These are phyloP conservation scores for Solanum dulcamara DNA, from an alignment of 257 asterid genomes.

Conservation along the genomic window DNA sequence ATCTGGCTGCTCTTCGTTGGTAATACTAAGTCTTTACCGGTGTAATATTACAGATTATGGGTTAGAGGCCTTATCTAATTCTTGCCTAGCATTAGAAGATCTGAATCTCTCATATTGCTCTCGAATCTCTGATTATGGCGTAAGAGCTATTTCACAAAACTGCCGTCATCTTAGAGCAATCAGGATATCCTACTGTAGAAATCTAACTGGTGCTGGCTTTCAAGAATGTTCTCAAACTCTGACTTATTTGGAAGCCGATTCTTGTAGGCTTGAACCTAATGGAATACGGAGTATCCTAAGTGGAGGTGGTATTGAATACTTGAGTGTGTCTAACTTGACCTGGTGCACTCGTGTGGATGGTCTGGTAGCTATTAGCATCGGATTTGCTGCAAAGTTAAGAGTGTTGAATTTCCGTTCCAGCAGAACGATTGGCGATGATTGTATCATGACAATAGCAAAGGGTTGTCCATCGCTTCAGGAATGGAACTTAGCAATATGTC, in stretches of 20 bases:
- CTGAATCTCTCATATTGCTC: conserved; percentile 54
- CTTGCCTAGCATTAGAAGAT: conserved; percentile 30
- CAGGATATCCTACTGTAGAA: conserved; percentile 51
- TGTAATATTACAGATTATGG: conserved; percentile 57
- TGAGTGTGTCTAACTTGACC: conserved; percentile 36
- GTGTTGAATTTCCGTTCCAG: conserved; percentile 50
- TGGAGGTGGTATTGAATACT: conserved; percentile 62
- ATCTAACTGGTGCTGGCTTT: conserved; percentile 56
- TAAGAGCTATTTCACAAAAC: conserved; percentile 28
- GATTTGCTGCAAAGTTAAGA: conserved; percentile 26
- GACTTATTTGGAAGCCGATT: conserved; percentile 43
- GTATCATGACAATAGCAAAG: conserved; percentile 35
- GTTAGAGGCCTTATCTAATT: conserved; percentile 32
- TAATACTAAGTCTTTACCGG: conserved; percentile 50
- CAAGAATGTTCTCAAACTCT: conserved; percentile 44
- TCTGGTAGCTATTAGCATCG: conserved; percentile 16
- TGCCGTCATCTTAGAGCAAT: conserved; percentile 40
- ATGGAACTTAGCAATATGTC: conserved; percentile 68
- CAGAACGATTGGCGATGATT: conserved; percentile 42
- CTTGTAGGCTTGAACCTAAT: conserved; percentile 53
- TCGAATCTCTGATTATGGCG: conserved; percentile 43
- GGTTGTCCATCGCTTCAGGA: conserved; percentile 51
- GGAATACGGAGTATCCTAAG: conserved; percentile 46
- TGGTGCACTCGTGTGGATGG: conserved; percentile 44
- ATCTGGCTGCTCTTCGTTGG: conserved; percentile 41